These are phyloP conservation scores for Dothistroma pini DNA, from an alignment of 2,329 filamentous ascomycete genomes.

Conservation along the genomic window DNA sequence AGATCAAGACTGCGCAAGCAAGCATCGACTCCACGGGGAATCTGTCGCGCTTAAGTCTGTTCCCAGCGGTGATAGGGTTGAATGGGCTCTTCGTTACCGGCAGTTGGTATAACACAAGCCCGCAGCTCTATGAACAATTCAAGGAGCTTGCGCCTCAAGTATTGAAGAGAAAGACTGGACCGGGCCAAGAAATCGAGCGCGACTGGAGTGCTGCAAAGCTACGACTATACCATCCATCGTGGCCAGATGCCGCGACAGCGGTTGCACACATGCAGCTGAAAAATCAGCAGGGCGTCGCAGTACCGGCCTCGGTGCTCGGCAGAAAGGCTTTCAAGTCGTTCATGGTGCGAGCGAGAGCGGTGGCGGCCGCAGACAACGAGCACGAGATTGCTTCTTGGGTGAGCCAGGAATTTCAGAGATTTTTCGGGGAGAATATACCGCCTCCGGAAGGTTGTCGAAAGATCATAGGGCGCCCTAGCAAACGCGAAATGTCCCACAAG, in stretches of 20 bases:
- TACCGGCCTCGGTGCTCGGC: neutral
- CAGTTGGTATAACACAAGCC: neutral
- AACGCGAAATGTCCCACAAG: no score
- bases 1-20: neutral
- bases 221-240: neutral
- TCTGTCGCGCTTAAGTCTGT: neutral
- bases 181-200: no score
- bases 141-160: neutral
- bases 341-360: neutral
- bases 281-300: neutral
- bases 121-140: neutral
- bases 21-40: neutral
- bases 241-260: neutral
- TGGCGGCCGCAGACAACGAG: neutral
- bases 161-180: neutral
- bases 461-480: no score
- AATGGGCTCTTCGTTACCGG: neutral
- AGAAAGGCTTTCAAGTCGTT: neutral
- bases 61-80: neutral
- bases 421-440: neutral
- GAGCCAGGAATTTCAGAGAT: neutral
- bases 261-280: neutral
- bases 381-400: neutral
- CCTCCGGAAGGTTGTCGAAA: neutral
- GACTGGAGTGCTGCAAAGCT: neutral